Percentiles rank a stretch among this genome's conserved stretches.
These are phyloP conservation scores for Moesziomyces sp. DNA, from an alignment of 1,284 basidiomycete species.

Conservation along the genomic window DNA sequence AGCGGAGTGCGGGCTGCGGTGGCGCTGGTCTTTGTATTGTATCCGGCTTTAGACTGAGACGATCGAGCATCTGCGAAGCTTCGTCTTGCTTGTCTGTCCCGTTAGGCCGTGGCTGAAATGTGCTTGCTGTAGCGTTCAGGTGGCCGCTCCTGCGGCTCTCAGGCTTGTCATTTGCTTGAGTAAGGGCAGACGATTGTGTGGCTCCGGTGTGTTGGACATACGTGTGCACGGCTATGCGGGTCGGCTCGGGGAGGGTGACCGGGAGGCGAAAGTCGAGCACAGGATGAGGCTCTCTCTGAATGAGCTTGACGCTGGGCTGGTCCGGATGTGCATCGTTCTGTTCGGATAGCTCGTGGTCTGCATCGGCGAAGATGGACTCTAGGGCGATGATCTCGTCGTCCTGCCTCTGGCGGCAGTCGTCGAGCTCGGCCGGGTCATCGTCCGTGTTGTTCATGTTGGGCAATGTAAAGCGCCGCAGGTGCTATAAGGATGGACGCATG, in stretches of 20 bases:
- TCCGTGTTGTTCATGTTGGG: slow-evolving; percentile 26
- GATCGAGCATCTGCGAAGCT: neutral
- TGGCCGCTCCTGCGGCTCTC: neutral
- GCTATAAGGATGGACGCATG: slow-evolving; percentile 10
- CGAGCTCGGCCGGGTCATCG: slow-evolving; percentile 8
- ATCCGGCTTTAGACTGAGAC: neutral
- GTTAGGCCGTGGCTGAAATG: slow-evolving; percentile 13
- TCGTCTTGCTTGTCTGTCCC: neutral
- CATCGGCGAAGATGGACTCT: slow-evolving; percentile 43
- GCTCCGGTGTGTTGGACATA: no score
- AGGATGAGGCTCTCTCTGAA: slow-evolving; percentile 13
- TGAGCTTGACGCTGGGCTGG: slow-evolving; percentile 15
- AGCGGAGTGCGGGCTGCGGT: neutral
- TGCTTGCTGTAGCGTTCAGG: slow-evolving; percentile 19
- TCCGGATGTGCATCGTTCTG: neutral
- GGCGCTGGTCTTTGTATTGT: neutral
- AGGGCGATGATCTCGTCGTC: slow-evolving; percentile 48
- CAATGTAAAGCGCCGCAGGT: neutral
- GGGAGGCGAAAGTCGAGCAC: slow-evolving; percentile 25
- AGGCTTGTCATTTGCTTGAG: slow-evolving; percentile 3
- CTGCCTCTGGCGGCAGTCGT: slow-evolving; percentile 41
- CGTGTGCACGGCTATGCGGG: slow-evolving; percentile 19
- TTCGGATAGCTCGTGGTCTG: neutral
- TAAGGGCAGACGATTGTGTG: no score
- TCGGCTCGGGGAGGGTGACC: slow-evolving; percentile 29